These are phyloP conservation scores for Lichtheimia hyalospora DNA, from an alignment of 371 early-diverging fungal species.

Conservation along the genomic window DNA sequence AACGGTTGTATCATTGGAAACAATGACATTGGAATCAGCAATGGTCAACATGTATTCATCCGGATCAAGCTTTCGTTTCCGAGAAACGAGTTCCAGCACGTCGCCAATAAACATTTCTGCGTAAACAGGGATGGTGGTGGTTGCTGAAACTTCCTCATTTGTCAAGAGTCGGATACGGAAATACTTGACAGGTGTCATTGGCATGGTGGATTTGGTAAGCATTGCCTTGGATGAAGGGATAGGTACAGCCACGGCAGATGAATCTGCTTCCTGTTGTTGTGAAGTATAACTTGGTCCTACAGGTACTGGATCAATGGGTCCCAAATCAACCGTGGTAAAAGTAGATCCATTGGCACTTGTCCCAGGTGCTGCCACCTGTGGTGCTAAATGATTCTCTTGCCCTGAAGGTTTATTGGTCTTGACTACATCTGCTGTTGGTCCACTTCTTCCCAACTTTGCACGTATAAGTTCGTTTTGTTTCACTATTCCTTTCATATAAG, in stretches of 20 bases:
- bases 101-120: constrained; percentile 76
- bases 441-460: constrained; percentile 38
- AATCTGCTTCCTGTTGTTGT: constrained; percentile 28
- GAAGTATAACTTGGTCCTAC: constrained; percentile 17
- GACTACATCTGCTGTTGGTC: constrained; percentile 27
- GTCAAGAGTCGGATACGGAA: constrained; percentile 64
- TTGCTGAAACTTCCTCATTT: constrained; percentile 68
- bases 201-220: constrained; percentile 48
- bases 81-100: constrained; percentile 83
- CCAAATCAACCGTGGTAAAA: not conserved
- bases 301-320: constrained; percentile 16
- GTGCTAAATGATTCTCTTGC: not conserved
- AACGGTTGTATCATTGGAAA: constrained; percentile 76
- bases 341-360: constrained; percentile 5
- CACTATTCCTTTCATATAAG: constrained; percentile 16
- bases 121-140: constrained; percentile 83
- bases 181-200: constrained; percentile 57
- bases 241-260: constrained; percentile 50
- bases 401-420: constrained; percentile 19
- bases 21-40: constrained; percentile 72
- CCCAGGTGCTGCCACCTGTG: not conserved
- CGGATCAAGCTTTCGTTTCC: constrained; percentile 81
- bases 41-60: constrained; percentile 82
- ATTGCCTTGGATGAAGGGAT: constrained; percentile 48
- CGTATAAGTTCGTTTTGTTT: constrained; percentile 44